Base-by-base conservation (phyloP, 2,329 filamentous ascomycete species). In the Chaetomiaceae sp. region DNA sequence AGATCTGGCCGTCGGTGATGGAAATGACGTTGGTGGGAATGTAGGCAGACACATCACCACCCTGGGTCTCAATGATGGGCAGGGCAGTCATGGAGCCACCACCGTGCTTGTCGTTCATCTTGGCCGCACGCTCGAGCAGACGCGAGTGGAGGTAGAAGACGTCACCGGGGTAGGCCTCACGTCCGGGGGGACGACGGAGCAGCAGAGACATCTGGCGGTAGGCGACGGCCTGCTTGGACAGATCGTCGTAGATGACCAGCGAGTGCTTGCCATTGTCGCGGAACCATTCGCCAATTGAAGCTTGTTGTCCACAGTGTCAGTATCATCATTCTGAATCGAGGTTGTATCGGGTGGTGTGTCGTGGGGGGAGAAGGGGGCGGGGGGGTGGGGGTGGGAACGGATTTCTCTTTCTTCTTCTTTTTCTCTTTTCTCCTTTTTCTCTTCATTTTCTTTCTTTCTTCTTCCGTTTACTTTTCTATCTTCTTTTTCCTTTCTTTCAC, bases 21-120 rank as follows among this genome's bases (percentile, higher is more conserved):
- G 92, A 97, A 85, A 99, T 99, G 80, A 97, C 94, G 83, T 97
- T 99, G 80, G 94, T 99, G 69, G 94, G 94, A 84, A 99, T 97
- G 79, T 97, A 99, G 68, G 94, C 94, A 68, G 94, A 97, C 71
- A 99, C 94, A 79, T 99, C 94, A 89, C 94, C 94, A 84, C 94
- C 94, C 84, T 97, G 94, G 74, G 94, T 99, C 84, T 99, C 94
- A 74, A 99, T 97, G 77, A 97, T 75, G 72, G 94, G 94, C 60
- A 99, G 88, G 64, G 94, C 92, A 76, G 94, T 99, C 77, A 97
- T 84, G 67, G 92, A 97, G 73, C 94, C 94, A 78, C 89, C 90
- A 71, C 91, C 91, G 72, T 88, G 89, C 79, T 89, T 92, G 75
- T 91, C 82, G 84, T 87, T 96, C 86, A 99, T 90, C 88, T 99